These are phyloP conservation scores for Lycium barbarum DNA, from an alignment of 257 asterid species.

Conservation along the genomic window DNA sequence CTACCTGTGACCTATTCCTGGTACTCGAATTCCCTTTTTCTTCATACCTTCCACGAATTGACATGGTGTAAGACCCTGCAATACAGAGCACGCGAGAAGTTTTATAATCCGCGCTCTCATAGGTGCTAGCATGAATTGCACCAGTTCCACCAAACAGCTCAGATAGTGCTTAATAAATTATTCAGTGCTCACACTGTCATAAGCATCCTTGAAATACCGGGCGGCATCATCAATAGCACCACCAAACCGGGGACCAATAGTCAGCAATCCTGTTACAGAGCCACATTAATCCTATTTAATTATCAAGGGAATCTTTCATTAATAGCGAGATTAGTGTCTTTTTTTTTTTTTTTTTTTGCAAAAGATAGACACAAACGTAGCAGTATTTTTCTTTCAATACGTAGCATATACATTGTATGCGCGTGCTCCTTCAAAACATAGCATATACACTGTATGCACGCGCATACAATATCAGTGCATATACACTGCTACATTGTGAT, in stretches of 20 bases:
- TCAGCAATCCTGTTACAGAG: conserved; percentile 71
- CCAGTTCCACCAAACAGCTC: background rate
- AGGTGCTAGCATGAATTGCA: background rate
- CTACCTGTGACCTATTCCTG: conserved; percentile 97
- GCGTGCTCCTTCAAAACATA: too few relatives aligned
- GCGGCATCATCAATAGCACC: conserved; percentile 77
- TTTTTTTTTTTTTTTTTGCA: too few relatives aligned
- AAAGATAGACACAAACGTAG: too few relatives aligned
- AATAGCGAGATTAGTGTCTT: too few relatives aligned
- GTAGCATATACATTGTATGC: too few relatives aligned
- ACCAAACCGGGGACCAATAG: conserved; percentile 98
- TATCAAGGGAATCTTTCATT: background rate
- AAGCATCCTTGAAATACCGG: conserved; percentile 77
- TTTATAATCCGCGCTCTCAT: background rate
- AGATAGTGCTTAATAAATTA: background rate
- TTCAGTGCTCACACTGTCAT: conserved; percentile 64
- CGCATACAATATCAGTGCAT: too few relatives aligned
- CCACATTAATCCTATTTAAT: conserved; percentile 28
- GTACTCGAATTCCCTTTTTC: conserved; percentile 96
- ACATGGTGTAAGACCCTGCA: conserved; percentile 49
- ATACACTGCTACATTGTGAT: too few relatives aligned
- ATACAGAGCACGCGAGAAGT: background rate
- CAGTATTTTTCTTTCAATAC: too few relatives aligned
- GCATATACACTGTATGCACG: too few relatives aligned
- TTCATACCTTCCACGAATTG: conserved; percentile 96